A percentile compares a stretch with the other conserved stretches of the same genome.
These are phyloP conservation scores for Nigrograna mackinnonii DNA, from an alignment of 2,329 filamentous ascomycete species.

Conservation along the genomic window DNA sequence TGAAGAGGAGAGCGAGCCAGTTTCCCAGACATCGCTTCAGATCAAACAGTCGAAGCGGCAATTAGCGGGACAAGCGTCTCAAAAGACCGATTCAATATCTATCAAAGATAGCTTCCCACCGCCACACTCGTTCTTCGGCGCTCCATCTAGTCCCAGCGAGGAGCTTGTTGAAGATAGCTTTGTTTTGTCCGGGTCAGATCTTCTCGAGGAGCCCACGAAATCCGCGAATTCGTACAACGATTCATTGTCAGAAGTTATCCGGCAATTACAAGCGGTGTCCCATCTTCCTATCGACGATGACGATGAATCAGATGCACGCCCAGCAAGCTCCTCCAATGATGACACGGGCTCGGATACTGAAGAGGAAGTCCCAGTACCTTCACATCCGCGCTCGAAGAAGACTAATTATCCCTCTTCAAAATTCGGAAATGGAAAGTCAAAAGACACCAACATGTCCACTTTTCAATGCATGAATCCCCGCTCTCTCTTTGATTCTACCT, in stretches of 20 bases:
- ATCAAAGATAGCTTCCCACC: conserved; percentile 33
- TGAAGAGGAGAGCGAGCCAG: conserved; percentile 3
- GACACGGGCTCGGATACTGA: conserved; percentile 22
- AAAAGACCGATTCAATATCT: conserved; percentile 40
- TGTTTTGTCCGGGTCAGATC: conserved; percentile 13
- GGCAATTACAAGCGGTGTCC: conserved; percentile 62
- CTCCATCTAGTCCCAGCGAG: conserved; percentile 4
- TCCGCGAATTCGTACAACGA: conserved; percentile 43
- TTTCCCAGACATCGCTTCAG: conserved; percentile 47
- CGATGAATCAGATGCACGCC: conserved; percentile 30
- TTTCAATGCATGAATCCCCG: conserved; percentile 65
- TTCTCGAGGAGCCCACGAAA: conserved; percentile 1
- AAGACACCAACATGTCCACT: conserved; percentile 39
- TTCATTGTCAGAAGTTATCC: conserved; percentile 67
- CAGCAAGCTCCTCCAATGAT: conserved; percentile 26
- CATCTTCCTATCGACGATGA: conserved; percentile 55
- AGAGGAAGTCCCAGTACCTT: conserved; percentile 18
- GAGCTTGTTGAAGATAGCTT: conserved; percentile 37
- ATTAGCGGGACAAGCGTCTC: conserved; percentile 36
- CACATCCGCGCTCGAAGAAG: too few relatives aligned
- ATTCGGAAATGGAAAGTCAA: conserved; percentile 19
- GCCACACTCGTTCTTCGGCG: conserved; percentile 8
- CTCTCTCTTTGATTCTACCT: conserved; percentile 44
- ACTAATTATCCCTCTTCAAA: too few relatives aligned
- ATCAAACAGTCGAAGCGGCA: conserved; percentile 54